phyloP scores from a whole-genome alignment of 345 rosid species.

The Draba incana region DNA sequence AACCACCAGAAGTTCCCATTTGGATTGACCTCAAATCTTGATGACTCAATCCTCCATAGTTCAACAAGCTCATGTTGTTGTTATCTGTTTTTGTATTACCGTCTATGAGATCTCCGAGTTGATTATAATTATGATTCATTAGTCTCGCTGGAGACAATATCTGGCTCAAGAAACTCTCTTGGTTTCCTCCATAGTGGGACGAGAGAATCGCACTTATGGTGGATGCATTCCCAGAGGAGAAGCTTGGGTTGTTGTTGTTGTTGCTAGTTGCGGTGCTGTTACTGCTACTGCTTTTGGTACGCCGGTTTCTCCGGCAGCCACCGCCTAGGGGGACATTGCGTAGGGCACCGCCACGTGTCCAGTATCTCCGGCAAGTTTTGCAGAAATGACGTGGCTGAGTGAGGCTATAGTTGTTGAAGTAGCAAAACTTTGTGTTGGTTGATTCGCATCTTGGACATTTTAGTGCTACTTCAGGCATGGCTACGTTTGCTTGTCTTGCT shows the following conservation, averaged over 20 bases:
- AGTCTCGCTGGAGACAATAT: slow-evolving; percentile 44
- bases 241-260: slow-evolving; percentile 33
- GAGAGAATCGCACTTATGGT: slow-evolving; percentile 43
- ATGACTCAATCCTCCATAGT: slow-evolving; percentile 41
- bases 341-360: slow-evolving; percentile 95
- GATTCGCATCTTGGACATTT: slow-evolving; percentile 98
- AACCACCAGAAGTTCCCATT: slow-evolving; percentile 36
- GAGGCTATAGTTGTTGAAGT: slow-evolving; percentile 96
- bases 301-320: slow-evolving; percentile 87
- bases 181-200: slow-evolving; percentile 39
- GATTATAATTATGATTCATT: slow-evolving; percentile 45
- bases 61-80: slow-evolving; percentile 38
- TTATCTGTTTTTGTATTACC: slow-evolving; percentile 58
- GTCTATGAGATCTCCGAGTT: slow-evolving; percentile 60
- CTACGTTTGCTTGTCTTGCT: slow-evolving; percentile 82
- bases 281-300: slow-evolving; percentile 57
- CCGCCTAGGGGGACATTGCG: slow-evolving; percentile 94
- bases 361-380: slow-evolving; percentile 94
- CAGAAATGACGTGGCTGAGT: slow-evolving; percentile 99
- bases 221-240: slow-evolving; percentile 37
- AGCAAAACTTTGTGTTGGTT: slow-evolving; percentile 91
- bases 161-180: slow-evolving; percentile 55
- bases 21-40: slow-evolving; percentile 41
- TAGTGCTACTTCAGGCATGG: slow-evolving; percentile 73
- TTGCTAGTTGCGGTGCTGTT: slow-evolving; percentile 37